Evolutionary conservation across 768 basidiomycete species (phyloP).

Genomic region (Collybia mongolica): DNA sequence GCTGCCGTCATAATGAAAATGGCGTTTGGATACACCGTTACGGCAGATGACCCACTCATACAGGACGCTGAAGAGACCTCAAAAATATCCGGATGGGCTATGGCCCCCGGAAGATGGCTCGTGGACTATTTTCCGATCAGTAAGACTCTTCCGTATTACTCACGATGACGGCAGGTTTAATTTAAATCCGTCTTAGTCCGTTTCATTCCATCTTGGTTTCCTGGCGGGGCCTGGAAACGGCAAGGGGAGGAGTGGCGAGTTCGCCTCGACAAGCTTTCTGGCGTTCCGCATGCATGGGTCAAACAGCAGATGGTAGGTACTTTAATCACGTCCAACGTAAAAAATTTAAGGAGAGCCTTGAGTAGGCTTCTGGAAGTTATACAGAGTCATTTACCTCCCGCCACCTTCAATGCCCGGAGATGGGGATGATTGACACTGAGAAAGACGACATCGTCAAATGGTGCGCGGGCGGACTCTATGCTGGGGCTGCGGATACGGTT

Average conservation of each 20-base stretch:
- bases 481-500: constrained; percentile 45
- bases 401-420: constrained; percentile 26
- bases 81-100: constrained; percentile 38
- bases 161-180: not conserved
- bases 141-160: constrained; percentile 13
- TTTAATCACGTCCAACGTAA: not conserved
- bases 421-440: constrained; percentile 21
- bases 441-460: constrained; percentile 48
- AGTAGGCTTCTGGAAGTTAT: constrained; percentile 28
- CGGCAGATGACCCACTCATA: constrained; percentile 36
- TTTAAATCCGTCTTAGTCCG: too few species aligned
- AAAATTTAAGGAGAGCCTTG: not conserved
- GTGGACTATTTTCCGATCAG: constrained; percentile 41
- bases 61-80: constrained; percentile 35
- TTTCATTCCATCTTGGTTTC: constrained; percentile 50
- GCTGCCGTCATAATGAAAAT: constrained; percentile 41
- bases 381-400: constrained; percentile 44
- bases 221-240: constrained; percentile 47
- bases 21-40: constrained; percentile 39
- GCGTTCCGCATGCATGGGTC: constrained; percentile 41
- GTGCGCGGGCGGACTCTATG: constrained; percentile 49
- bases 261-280: constrained; percentile 33
- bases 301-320: constrained; percentile 39
- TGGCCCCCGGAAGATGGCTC: constrained; percentile 40
- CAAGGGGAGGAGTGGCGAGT: constrained; percentile 40